Evolutionary conservation across 2,329 filamentous ascomycete species (phyloP), one percentile per base, ranked within the genome.

Genomic region (Didymella pomorum): DNA sequence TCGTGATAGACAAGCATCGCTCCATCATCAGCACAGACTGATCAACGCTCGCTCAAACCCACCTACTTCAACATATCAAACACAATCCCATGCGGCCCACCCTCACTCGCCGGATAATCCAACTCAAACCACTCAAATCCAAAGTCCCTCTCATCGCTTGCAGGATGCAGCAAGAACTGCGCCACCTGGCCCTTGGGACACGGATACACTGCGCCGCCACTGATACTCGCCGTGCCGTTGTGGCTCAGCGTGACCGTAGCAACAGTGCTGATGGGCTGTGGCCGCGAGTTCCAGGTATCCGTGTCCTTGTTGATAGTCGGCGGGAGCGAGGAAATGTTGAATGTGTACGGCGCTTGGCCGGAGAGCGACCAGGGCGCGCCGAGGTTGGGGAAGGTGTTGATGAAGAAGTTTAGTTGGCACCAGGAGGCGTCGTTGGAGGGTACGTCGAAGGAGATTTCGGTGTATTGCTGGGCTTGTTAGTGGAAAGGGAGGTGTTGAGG

Each of bases 401-500:
- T 55, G 46, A 55, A 52, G 57, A 76, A 74, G 16, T 62, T 58
- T 10, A 76, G 54, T 18, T 61, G 59, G 60, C 73, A 76, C 43
- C 35, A 61, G 23, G 46, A 43, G 20, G 69, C 71, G 18, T 44
- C 49, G 46, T 68, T 71, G 54, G 53, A 37, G 43, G 70, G 71
- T 4, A 75, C 60, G 48, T 76, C 73, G 60, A 74, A 76, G 39
- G 64, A 68, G 50, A 74, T 62, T 29, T 70, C 71, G n/a, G 71
- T 71, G 64, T 54, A 56, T 52, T 33, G 39, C 46, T 58, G 43
- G 12, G 4, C 2, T 1, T 23, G 26, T 42, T 16, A 43, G 25
- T 37, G 39, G 11, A 33, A 25, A 11, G 1, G 29, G 11, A 18
- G 16, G 18, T 20, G 14, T 21, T 6, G 1, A 21, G 35, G 5